Percentiles rank a stretch among this genome's conserved stretches.
Evolutionary conservation across 345 rosid genomes (phyloP).

Genomic region (Camelina sativa): DNA sequence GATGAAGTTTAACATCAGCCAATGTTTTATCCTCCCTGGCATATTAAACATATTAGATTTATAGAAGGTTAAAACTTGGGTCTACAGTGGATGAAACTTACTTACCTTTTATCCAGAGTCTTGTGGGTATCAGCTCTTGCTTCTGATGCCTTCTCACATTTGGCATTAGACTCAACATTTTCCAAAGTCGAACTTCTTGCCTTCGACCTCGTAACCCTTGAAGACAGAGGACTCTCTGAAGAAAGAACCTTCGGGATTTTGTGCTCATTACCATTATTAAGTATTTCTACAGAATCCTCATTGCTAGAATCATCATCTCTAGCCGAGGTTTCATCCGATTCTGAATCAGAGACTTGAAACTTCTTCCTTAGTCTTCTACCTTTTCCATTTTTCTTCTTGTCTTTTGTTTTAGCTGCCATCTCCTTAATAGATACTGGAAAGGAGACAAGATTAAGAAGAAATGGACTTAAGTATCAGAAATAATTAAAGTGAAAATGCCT

Average conservation of each 20-base stretch:
- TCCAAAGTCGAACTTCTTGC: conserved; percentile 30
- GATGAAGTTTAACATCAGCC: conserved; percentile 1
- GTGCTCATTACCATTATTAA: conserved; percentile 47
- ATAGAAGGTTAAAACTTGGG: neutral
- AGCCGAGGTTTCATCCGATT: conserved; percentile 45
- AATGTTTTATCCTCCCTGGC: conserved; percentile 31
- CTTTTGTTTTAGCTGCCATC: conserved; percentile 29
- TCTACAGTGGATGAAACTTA: conserved; percentile 9
- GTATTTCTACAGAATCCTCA: conserved; percentile 21
- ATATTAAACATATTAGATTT: neutral
- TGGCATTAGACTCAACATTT: conserved; percentile 23
- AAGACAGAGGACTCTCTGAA: conserved; percentile 34
- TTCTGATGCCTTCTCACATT: conserved; percentile 31
- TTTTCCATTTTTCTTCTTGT: conserved; percentile 39
- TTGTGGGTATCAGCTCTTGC: conserved; percentile 1
- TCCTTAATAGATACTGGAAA: conserved; percentile 44
- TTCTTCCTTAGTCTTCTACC: conserved; percentile 54
- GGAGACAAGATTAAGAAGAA: neutral
- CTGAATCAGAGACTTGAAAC: conserved; percentile 53
- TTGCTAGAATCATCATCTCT: conserved; percentile 22
- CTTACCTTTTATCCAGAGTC: conserved; percentile 42
- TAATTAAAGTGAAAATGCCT: neutral
- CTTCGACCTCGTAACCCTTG: conserved; percentile 30
- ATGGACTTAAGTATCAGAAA: neutral
- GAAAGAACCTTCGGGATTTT: conserved; percentile 38